phyloP scores from a whole-genome alignment of 495 filamentous ascomycete species.

The Trichocladium antarcticum region DNA sequence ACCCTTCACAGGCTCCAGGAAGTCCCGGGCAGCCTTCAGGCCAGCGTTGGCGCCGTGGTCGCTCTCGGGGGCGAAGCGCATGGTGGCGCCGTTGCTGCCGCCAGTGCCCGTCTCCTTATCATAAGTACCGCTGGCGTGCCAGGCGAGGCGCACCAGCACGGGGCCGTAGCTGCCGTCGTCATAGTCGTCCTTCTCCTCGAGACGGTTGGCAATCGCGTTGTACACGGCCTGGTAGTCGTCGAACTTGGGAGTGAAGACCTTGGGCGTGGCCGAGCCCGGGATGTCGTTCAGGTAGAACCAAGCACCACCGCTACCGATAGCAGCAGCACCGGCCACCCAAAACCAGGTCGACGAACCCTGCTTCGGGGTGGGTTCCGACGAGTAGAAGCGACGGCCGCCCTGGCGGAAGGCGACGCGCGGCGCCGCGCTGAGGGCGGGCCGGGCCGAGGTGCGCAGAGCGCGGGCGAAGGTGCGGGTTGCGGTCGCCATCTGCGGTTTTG shows the following conservation, averaged over 20 bases:
- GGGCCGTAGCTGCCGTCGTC: conserved; percentile 96
- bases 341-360: conserved; percentile 37
- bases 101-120: conserved; percentile 83
- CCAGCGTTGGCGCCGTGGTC: conserved; percentile 94
- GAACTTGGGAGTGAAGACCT: conserved; percentile 60
- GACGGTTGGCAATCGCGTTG: conserved; percentile 63
- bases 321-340: conserved; percentile 42
- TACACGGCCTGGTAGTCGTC: conserved; percentile 96
- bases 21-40: conserved; percentile 76
- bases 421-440: conserved; percentile 37
- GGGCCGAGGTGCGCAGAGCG: conserved; percentile 46
- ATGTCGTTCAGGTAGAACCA: conserved; percentile 53
- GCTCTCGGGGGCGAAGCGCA: conserved; percentile 88
- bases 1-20: conserved; percentile 83
- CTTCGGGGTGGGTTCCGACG: conserved; percentile 52
- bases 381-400: conserved; percentile 61
- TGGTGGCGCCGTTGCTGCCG: conserved; percentile 93
- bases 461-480: conserved; percentile 44
- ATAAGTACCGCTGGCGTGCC: conserved; percentile 82
- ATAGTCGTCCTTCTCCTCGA: conserved; percentile 87
- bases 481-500: conserved; percentile 34
- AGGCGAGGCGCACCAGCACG: conserved; percentile 73
- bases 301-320: conserved; percentile 53
- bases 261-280: conserved; percentile 36
- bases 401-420: conserved; percentile 53